A percentile compares a stretch with the other conserved stretches of the same genome.
Conservation (phyloP, 2,329 filamentous ascomycete genomes). For the Aspergillus tubingensis region DNA sequence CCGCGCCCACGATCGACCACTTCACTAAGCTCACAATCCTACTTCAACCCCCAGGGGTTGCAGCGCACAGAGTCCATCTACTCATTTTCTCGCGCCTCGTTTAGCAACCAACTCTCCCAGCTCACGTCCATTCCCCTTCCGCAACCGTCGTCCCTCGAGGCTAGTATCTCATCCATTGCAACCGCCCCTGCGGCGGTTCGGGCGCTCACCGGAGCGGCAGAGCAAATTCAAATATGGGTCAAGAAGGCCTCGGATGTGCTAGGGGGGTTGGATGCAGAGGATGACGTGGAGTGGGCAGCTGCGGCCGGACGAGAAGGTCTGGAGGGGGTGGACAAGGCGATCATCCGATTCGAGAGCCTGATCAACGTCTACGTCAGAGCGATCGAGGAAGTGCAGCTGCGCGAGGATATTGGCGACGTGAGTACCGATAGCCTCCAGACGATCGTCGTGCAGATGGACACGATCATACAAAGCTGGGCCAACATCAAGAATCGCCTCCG, state of each 20-base stretch:
- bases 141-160: slow-evolving; percentile 78
- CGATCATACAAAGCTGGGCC: slow-evolving; percentile 79
- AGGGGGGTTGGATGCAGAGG: slow-evolving; percentile 84
- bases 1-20: slow-evolving; percentile 27
- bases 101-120: slow-evolving; percentile 89
- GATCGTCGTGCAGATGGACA: slow-evolving; percentile 86
- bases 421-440: slow-evolving; percentile 69
- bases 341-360: slow-evolving; percentile 80
- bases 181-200: slow-evolving; percentile 81
- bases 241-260: slow-evolving; percentile 88
- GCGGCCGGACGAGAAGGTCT: slow-evolving; percentile 69
- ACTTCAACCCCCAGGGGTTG: slow-evolving; percentile 49
- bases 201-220: slow-evolving; percentile 80
- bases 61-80: slow-evolving; percentile 83
- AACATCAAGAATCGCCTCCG: slow-evolving; percentile 76
- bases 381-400: slow-evolving; percentile 86
- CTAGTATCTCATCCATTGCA: slow-evolving; percentile 79
- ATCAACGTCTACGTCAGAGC: slow-evolving; percentile 90
- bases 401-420: slow-evolving; percentile 73
- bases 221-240: slow-evolving; percentile 94
- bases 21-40: slow-evolving; percentile 42
- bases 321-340: slow-evolving; percentile 65
- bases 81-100: slow-evolving; percentile 86
- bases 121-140: slow-evolving; percentile 88
- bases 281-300: slow-evolving; percentile 94